Base-by-base conservation (phyloP, 1,284 basidiomycete species). In the Xanthoconium separans region DNA sequence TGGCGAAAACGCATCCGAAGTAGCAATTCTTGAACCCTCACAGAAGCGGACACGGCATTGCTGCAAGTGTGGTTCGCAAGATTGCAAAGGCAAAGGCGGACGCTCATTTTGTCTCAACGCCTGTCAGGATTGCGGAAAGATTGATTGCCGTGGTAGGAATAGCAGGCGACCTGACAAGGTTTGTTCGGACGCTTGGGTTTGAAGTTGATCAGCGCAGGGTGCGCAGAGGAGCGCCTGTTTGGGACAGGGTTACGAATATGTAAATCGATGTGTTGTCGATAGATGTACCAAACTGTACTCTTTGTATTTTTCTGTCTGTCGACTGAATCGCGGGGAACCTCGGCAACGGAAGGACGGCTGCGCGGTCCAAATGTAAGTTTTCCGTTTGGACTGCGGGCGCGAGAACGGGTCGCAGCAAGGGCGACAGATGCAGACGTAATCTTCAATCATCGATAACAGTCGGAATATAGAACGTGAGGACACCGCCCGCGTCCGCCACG, bases 391-490 rank as follows among this genome's bases (percentile, higher is more conserved):
- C 11, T 29, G 18, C 15, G 11, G 27, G 37, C 4, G 31, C 9
- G 3, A 36, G 11, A 3, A 40, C 11, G 11, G 34, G 4, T 44
- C 41, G 16, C 34, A 43, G 30, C 22, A 46, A 33, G 12, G 7
- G 31, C 40, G 3, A 45, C 9, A 4, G 15, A 34, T 22, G 24
- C 24, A 15, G 2, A 33, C 22, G 1, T 34, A 13, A 13, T 31
- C 24, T 37, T 59, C 44, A 70, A 27, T 74, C 72, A 47, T 82
- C 77, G 52, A 82, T 73, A 39, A 81, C 72, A 4, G 78, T 85
- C 31, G 93, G 93, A 41, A 95, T 87, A 70, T 94, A 95, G 68
- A 92, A 94, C 1, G 93, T 95, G 61, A 95, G 77, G 27, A 95
- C 91, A 2, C 92, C 93, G 41, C 91, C 91, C 1, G 87, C 83